Evolutionary conservation across 352 stramenopile species (phyloP).

Genomic region (Pythium sp.): DNA sequence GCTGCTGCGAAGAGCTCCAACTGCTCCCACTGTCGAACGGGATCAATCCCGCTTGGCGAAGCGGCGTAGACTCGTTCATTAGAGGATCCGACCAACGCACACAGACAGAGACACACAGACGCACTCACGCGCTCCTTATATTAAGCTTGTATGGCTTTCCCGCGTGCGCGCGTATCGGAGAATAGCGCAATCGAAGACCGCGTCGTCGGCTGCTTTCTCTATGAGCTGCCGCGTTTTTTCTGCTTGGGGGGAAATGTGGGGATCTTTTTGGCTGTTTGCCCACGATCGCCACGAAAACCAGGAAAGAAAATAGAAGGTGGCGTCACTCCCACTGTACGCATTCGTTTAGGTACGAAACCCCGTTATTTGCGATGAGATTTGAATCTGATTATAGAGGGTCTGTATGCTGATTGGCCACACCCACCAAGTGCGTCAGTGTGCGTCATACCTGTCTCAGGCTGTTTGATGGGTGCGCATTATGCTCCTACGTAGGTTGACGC

Average conservation of each 20-base stretch:
- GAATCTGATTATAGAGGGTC: background rate
- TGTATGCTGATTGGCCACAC: constrained; percentile 7
- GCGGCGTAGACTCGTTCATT: constrained; percentile 51
- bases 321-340: constrained; percentile 7
- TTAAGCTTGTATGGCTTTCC: background rate
- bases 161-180: background rate
- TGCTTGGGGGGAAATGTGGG: constrained; percentile 11
- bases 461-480: constrained; percentile 4
- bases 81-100: background rate
- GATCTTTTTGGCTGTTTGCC: constrained; percentile 5
- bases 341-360: constrained; percentile 1
- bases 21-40: constrained; percentile 16
- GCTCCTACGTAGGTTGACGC: constrained; percentile 1
- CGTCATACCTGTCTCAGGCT: constrained; percentile 1
- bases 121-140: constrained; percentile 1
- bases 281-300: background rate
- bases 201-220: background rate
- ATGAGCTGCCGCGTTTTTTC: constrained; percentile 7
- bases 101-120: constrained; percentile 2
- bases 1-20: constrained; percentile 9
- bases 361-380: background rate
- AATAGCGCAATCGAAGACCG: background rate
- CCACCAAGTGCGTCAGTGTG: background rate
- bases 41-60: constrained; percentile 29
- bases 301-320: constrained; percentile 14